A percentile compares a stretch with the other conserved stretches of the same genome.
These are phyloP conservation scores for Zygoascus biomembranicola DNA, from an alignment of 805 yeast genomes.

Conservation along the genomic window DNA sequence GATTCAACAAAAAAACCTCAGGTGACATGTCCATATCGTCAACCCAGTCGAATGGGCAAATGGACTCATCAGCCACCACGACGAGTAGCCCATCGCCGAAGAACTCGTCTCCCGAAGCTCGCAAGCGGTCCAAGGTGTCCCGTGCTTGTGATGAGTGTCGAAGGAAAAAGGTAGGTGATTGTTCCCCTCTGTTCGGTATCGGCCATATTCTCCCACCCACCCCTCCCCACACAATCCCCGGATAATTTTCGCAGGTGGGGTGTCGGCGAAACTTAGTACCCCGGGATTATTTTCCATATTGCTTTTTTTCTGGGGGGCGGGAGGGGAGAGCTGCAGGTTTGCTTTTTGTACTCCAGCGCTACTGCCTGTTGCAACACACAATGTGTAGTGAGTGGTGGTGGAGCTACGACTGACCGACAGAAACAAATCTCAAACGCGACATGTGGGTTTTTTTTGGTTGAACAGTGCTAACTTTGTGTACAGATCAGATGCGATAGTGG, in stretches of 20 bases:
- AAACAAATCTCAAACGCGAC: too few species aligned
- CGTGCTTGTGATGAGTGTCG: conserved; percentile 50
- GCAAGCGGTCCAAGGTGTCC: conserved; percentile 48
- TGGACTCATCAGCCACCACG: not conserved
- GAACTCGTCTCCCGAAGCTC: conserved; percentile 5
- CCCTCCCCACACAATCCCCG: conserved; percentile 4
- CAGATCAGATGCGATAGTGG: conserved; percentile 30
- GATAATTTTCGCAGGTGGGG: not conserved
- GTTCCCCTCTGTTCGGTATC: not conserved
- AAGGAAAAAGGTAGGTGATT: conserved; percentile 30
- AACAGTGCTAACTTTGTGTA: not conserved
- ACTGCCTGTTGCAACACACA: too few species aligned
- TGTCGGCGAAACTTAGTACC: not conserved
- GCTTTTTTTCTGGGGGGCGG: not conserved
- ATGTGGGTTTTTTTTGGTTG: too few species aligned
- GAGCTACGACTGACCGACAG: too few species aligned
- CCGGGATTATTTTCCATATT: not conserved
- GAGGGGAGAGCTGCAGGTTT: not conserved
- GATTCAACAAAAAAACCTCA: too few species aligned
- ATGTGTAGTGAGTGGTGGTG: too few species aligned
- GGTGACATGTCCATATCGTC: not conserved
- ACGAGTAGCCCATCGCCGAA: not conserved
- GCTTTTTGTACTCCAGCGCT: not conserved
- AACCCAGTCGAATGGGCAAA: not conserved
- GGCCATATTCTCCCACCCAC: conserved; percentile 3